Evolutionary conservation across 305 asterid species (phyloP), one percentile per base, ranked within the genome.

Genomic region (Ilex paraguariensis): DNA sequence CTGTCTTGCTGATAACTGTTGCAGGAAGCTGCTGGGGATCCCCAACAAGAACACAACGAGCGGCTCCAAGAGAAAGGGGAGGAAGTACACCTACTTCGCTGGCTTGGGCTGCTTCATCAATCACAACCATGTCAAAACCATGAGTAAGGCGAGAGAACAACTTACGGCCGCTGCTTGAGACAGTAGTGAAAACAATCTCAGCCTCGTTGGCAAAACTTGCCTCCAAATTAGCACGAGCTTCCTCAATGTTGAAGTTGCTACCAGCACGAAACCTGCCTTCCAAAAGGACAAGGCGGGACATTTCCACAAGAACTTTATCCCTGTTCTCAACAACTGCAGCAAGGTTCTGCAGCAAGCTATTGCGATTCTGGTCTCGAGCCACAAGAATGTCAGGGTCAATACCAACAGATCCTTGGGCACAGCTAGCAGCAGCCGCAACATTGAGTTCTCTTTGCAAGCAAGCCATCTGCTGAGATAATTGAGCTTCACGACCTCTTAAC

Each of bases 61-160:
- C 99, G 14, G 98, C 98, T 59, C 99, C 99, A n/a, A 94, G 94
- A 65, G 98, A 75, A 56, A 94, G 98, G 2, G 99, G 99, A 57
- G 99, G 99, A 31, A 94, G 85, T 5, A 88, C 80, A 31, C 82
- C 99, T 45, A 91, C 97, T 84, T 94, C 99, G 77, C 99, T 88
- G 70, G 98, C 99, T 76, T 94, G 99, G 39, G 99, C 99, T n/a
- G 99, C 99, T 82, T 94, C 99, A 74, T 94, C 99, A 65, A 94
- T 94, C 77, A 94, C 99, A 69, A 94, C 99, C 99, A 94, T 94
- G 82, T 94, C 99, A 70, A 94, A 94, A 58, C 99, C 99, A 72
- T 94, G 99, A 48, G 96, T 83, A 54, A 94, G 86, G 33, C 99
- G 93, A 68, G 98, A 91, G 81, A 94, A 94, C 71, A 94, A 66